phyloP scores from a whole-genome alignment of 768 basidiomycete species.

The Peribolospora kevripleyi region DNA sequence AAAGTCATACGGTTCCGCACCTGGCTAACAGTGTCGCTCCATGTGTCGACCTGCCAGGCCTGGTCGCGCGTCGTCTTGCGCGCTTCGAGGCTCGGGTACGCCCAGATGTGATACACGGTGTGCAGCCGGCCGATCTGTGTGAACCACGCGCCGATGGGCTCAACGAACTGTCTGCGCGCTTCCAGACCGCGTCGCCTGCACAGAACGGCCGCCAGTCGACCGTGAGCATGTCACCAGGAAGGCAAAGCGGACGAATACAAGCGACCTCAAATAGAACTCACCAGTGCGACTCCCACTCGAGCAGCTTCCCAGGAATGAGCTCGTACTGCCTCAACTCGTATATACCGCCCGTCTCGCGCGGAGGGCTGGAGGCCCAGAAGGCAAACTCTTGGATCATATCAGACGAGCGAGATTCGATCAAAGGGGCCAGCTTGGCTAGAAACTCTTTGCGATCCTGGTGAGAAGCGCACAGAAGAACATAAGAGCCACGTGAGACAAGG shows the following conservation, averaged over 20 bases:
- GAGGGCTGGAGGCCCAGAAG: constrained; percentile 76
- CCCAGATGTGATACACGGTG: constrained; percentile 86
- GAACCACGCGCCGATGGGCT: constrained; percentile 78
- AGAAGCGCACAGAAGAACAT: too few relatives aligned
- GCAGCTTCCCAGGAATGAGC: constrained; percentile 15
- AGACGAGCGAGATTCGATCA: constrained; percentile 40
- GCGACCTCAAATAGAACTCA: background rate
- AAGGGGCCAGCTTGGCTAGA: constrained; percentile 44
- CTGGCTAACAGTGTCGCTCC: constrained; percentile 86
- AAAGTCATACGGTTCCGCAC: constrained; percentile 21
- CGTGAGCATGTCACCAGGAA: background rate
- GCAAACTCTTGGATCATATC: constrained; percentile 75
- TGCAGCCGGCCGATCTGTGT: constrained; percentile 29
- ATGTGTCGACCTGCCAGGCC: constrained; percentile 85
- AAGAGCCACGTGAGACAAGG: background rate
- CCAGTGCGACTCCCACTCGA: constrained; percentile 3
- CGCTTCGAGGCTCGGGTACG: constrained; percentile 47
- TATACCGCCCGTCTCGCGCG: constrained; percentile 61
- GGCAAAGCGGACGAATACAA: background rate
- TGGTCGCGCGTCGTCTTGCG: constrained; percentile 55
- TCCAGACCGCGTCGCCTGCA: constrained; percentile 76
- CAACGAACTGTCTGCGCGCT: constrained; percentile 63
- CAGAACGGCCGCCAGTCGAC: background rate
- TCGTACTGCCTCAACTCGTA: constrained; percentile 79
- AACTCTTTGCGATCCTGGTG: constrained; percentile 39